Conservation (phyloP, 2,329 filamentous ascomycete genomes). For the Mariannaea sp. region DNA sequence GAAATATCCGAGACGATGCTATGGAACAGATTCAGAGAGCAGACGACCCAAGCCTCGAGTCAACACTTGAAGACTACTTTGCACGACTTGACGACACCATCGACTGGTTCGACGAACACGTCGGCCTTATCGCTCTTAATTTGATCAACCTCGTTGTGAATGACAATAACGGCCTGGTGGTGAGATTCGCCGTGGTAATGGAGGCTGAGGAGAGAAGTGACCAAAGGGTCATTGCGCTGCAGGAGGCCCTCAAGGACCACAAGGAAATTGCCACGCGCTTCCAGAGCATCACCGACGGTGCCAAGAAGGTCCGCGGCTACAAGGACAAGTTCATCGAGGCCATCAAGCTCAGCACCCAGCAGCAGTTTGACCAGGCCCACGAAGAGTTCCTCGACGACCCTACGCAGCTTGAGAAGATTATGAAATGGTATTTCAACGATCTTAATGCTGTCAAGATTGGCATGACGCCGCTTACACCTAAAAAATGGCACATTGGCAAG, state of each 20-base stretch:
- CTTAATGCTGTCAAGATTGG: constrained; percentile 92
- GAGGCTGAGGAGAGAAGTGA: constrained; percentile 97
- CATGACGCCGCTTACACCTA: constrained; percentile 89
- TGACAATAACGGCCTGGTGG: constrained; percentile 87
- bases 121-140: constrained; percentile 86
- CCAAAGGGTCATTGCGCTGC: constrained; percentile 84
- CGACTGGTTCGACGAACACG: constrained; percentile 94
- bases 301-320: constrained; percentile 90
- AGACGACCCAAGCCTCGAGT: constrained; percentile 73
- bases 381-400: constrained; percentile 84
- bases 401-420: constrained; percentile 78
- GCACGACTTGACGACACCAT: constrained; percentile 82
- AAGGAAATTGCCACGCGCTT: constrained; percentile 92
- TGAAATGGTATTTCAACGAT: constrained; percentile 98
- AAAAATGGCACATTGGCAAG: constrained; percentile 94
- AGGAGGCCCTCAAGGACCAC: constrained; percentile 94
- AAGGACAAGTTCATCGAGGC: constrained; percentile 92
- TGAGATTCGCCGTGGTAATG: constrained; percentile 88
- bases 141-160: constrained; percentile 84
- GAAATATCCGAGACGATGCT: constrained; percentile 94
- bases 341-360: constrained; percentile 73
- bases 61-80: constrained; percentile 90
- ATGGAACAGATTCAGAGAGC: constrained; percentile 92
- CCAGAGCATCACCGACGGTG: constrained; percentile 92
- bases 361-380: constrained; percentile 73